A percentile compares a stretch with the other conserved stretches of the same genome.
phyloP scores from a whole-genome alignment of 2,329 filamentous ascomycete genomes.

The Cladophialophora immunda region DNA sequence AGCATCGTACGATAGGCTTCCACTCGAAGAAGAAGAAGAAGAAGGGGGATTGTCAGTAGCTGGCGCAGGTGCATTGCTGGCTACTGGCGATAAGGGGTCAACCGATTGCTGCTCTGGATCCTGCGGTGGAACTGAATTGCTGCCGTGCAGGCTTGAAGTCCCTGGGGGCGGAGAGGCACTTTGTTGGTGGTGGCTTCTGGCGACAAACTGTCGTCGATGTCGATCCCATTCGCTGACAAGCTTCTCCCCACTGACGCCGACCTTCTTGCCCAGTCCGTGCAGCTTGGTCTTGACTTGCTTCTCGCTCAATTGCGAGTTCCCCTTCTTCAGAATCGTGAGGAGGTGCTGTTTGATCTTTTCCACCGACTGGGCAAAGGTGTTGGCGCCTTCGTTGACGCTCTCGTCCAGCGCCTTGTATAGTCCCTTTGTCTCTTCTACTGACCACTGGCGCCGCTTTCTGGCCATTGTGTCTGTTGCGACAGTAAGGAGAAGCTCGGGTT shows the following conservation, averaged over 20 bases:
- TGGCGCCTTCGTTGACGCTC: neutral
- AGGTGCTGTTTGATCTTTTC: neutral
- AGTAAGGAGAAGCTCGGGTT: too few species aligned
- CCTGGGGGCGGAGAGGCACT: neutral
- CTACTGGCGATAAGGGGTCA: neutral
- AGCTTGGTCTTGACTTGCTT: neutral
- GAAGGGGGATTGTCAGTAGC: neutral
- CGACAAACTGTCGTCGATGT: neutral
- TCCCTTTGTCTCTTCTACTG: neutral
- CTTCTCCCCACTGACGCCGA: neutral
- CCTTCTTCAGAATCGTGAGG: neutral
- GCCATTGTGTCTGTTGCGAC: too few species aligned
- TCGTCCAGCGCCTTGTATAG: neutral
- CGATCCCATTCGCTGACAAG: neutral
- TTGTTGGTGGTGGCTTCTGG: neutral
- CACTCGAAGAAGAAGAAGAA: too few species aligned
- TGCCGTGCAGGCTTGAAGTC: neutral
- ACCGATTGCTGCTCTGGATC: neutral
- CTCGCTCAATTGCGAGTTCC: neutral
- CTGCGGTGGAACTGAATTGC: neutral
- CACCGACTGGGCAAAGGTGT: neutral
- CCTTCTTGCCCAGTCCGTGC: neutral
- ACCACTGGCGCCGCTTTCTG: neutral
- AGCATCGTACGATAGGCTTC: too few species aligned
- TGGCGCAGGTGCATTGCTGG: neutral